Percentiles rank a stretch among this genome's conserved stretches.
phyloP scores from a whole-genome alignment of 2,329 filamentous ascomycete species.

The Claviceps capensis region DNA sequence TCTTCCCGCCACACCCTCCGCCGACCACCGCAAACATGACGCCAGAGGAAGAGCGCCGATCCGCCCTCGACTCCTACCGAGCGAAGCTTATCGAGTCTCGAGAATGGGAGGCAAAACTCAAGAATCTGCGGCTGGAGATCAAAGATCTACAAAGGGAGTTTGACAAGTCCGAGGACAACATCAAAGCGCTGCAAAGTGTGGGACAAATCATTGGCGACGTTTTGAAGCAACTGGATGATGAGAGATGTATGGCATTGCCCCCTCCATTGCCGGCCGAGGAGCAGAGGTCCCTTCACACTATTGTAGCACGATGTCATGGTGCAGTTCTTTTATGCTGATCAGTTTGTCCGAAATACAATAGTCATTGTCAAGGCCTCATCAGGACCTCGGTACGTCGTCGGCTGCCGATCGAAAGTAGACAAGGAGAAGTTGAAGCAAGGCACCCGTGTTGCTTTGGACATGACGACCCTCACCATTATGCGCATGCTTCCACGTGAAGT shows the following conservation, averaged over 20 bases:
- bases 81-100: constrained; percentile 80
- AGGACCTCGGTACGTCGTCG: constrained; percentile 93
- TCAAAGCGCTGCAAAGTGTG: constrained; percentile 97
- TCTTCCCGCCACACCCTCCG: background rate
- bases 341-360: constrained; percentile 22
- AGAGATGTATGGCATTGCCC: constrained; percentile 60
- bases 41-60: constrained; percentile 46
- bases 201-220: constrained; percentile 99
- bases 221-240: constrained; percentile 95
- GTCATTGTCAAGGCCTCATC: constrained; percentile 98
- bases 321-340: constrained; percentile 3
- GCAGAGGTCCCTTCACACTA: background rate
- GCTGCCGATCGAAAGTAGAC: constrained; percentile 96
- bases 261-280: background rate
- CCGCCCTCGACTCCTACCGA: constrained; percentile 67
- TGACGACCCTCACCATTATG: constrained; percentile 99
- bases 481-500: constrained; percentile 98
- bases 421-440: constrained; percentile 96
- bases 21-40: constrained; percentile 25
- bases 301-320: background rate
- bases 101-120: constrained; percentile 98
- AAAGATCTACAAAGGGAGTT: constrained; percentile 92
- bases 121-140: constrained; percentile 84
- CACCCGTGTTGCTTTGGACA: constrained; percentile 91
- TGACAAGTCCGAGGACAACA: constrained; percentile 96